These are phyloP conservation scores for Petunia hybrid DNA, from an alignment of 305 asterid genomes.

Conservation along the genomic window DNA sequence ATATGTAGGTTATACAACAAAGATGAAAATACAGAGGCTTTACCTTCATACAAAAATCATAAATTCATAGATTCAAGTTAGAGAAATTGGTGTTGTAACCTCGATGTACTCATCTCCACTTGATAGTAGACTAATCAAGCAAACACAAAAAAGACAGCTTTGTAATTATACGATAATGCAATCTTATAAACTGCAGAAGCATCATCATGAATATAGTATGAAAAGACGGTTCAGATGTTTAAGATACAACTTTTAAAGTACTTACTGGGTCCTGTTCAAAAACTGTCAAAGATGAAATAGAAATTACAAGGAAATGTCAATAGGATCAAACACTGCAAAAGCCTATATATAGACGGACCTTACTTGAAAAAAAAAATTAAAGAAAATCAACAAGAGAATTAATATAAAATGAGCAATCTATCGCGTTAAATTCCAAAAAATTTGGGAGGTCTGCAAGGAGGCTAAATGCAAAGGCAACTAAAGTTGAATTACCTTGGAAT, in stretches of 20 bases:
- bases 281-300: neutral
- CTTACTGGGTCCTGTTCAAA: neutral
- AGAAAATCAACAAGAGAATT: neutral
- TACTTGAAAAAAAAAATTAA: neutral
- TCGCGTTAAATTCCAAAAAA: neutral
- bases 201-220: conserved; percentile 6
- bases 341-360: neutral
- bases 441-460: neutral
- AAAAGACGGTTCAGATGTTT: conserved; percentile 18
- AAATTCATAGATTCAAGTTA: too few relatives aligned
- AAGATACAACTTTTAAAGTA: neutral
- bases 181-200: conserved; percentile 1
- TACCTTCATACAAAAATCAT: too few relatives aligned
- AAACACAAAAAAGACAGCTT: conserved; percentile 16
- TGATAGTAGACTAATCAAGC: neutral
- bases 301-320: conserved; percentile 5
- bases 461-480: neutral
- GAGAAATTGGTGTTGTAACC: neutral
- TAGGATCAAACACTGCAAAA: neutral
- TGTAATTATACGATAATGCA: neutral
- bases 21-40: too few relatives aligned
- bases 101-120: conserved; percentile 33
- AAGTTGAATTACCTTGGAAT: conserved; percentile 48
- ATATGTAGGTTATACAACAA: too few relatives aligned
- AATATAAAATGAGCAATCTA: neutral